A percentile compares a stretch with the other conserved stretches of the same genome.
phyloP scores from a whole-genome alignment of 495 filamentous ascomycete species.

The Massariosphaeria phaeospora region DNA sequence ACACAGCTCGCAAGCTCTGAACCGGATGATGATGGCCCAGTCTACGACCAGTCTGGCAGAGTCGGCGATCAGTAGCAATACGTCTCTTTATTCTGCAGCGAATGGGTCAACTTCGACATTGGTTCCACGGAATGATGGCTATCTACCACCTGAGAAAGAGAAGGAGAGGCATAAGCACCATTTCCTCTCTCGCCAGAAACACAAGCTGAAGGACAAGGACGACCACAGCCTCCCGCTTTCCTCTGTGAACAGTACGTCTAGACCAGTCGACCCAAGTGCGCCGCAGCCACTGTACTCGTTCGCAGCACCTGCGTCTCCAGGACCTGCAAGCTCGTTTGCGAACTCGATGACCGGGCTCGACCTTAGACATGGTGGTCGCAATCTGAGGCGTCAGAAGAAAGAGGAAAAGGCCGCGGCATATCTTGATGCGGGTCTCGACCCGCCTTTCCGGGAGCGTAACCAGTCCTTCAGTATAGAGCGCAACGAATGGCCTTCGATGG shows the following conservation, averaged over 20 bases:
- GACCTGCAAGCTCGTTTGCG: conserved; percentile 59
- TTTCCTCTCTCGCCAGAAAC: conserved; percentile 85
- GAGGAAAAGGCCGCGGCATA: conserved; percentile 62
- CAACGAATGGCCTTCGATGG: conserved; percentile 29
- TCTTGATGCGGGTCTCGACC: conserved; percentile 39
- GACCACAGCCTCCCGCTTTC: conserved; percentile 79
- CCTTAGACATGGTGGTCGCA: conserved; percentile 76
- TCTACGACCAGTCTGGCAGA: conserved; percentile 75
- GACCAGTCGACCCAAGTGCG: conserved; percentile 75
- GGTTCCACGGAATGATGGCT: conserved; percentile 38
- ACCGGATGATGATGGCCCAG: conserved; percentile 59
- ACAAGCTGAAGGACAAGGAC: conserved; percentile 75
- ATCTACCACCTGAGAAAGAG: conserved; percentile 57
- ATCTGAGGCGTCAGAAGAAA: conserved; percentile 83
- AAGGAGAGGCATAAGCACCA: conserved; percentile 69
- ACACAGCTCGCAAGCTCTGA: conserved; percentile 52
- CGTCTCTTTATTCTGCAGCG: conserved; percentile 72
- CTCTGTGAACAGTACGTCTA: conserved; percentile 85
- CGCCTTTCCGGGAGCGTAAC: conserved; percentile 30
- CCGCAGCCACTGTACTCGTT: conserved; percentile 81
- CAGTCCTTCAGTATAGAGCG: conserved; percentile 39
- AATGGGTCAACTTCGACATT: conserved; percentile 85
- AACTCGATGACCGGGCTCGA: conserved; percentile 81
- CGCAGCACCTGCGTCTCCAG: conserved; percentile 63
- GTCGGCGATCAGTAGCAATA: conserved; percentile 50